Evolutionary conservation across 2,329 filamentous ascomycete genomes (phyloP).

Genomic region (Colletotrichum sublineola): DNA sequence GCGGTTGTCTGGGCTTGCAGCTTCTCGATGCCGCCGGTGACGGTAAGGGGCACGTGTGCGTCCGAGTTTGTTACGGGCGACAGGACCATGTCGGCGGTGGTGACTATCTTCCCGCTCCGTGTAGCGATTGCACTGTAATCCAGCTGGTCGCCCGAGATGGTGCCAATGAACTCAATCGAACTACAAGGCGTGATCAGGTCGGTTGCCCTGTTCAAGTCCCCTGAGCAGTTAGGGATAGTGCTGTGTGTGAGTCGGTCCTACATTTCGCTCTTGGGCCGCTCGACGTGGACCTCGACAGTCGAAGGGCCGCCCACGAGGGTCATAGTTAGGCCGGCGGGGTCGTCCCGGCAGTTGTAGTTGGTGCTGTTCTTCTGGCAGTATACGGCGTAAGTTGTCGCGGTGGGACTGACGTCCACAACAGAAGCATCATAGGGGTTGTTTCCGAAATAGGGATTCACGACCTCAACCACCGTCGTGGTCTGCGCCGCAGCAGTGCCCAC

Average conservation of each 20-base stretch:
- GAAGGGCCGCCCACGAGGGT: conserved; percentile 49
- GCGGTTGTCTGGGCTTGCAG: conserved; percentile 43
- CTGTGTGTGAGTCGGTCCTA: not conserved
- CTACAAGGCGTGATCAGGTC: not conserved
- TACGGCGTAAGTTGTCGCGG: conserved; percentile 50
- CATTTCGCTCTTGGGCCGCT: not conserved
- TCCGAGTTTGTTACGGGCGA: conserved; percentile 38
- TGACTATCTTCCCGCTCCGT: conserved; percentile 2
- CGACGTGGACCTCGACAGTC: conserved; percentile 45
- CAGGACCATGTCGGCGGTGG: not conserved
- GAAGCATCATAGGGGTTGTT: conserved; percentile 47
- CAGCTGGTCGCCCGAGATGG: conserved; percentile 1
- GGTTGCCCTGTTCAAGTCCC: not conserved
- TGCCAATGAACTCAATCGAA: conserved; percentile 18
- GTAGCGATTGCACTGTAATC: not conserved
- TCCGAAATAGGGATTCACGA: conserved; percentile 48
- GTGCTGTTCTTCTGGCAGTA: conserved; percentile 45
- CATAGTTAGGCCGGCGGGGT: conserved; percentile 42
- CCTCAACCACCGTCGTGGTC: conserved; percentile 45
- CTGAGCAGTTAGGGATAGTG: not conserved
- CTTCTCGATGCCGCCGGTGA: conserved; percentile 56
- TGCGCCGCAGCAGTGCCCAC: conserved; percentile 45
- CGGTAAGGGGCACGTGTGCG: conserved; percentile 49
- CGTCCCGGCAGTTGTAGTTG: conserved; percentile 45
- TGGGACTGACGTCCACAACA: conserved; percentile 47